phyloP scores from a whole-genome alignment of 331 rosid genomes.

The Rosa hybrid region DNA sequence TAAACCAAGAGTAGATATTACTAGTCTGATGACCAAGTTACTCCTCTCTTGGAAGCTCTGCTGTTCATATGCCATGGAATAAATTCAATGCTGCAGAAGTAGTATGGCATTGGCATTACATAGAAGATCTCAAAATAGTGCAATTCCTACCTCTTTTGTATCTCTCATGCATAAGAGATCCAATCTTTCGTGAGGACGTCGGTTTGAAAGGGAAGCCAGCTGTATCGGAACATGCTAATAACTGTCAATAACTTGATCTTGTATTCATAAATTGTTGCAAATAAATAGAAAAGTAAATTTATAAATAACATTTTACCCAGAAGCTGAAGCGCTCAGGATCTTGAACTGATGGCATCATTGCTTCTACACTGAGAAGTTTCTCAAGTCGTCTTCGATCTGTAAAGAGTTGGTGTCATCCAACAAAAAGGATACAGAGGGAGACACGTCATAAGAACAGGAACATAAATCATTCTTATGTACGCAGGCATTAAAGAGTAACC shows the following conservation, averaged over 20 bases:
- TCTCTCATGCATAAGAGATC: constrained; percentile 77
- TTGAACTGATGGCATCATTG: constrained; percentile 69
- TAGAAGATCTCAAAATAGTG: background rate
- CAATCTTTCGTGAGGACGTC: constrained; percentile 79
- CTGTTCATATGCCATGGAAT: background rate
- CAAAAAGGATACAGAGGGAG: constrained; percentile 11
- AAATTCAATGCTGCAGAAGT: background rate
- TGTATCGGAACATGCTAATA: constrained; percentile 42
- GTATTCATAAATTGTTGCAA: background rate
- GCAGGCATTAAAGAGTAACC: background rate
- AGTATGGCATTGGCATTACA: background rate
- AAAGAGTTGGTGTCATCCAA: constrained; percentile 21
- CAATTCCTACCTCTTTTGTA: constrained; percentile 70
- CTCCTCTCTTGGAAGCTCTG: background rate
- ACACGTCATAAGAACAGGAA: background rate
- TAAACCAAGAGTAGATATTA: background rate
- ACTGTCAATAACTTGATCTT: constrained; percentile 7
- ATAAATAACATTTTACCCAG: constrained; percentile 55
- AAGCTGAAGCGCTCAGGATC: constrained; percentile 97
- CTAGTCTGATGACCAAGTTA: background rate
- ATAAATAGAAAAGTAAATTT: background rate
- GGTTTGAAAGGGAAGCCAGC: constrained; percentile 76
- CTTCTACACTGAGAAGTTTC: constrained; percentile 66
- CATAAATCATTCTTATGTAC: background rate
- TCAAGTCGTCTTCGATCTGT: constrained; percentile 84